Evolutionary conservation across 75 land plant genomes (phyloP).

Genomic region (Larix kaempferi): DNA sequence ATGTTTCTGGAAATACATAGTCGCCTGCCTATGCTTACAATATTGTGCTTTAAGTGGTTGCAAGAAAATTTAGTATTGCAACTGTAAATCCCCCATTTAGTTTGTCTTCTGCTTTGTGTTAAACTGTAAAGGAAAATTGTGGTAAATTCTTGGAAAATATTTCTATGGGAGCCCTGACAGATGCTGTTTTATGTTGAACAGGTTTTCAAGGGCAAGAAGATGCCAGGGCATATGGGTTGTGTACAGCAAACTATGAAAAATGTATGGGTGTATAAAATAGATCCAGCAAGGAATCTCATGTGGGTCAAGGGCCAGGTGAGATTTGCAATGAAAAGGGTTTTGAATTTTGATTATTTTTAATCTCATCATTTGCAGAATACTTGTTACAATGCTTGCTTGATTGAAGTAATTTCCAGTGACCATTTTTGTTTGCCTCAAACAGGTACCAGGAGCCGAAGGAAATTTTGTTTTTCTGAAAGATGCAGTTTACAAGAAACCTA

Average conservation of each 20-base stretch:
- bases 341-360: not conserved
- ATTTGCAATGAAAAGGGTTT: not conserved
- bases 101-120: too few species aligned
- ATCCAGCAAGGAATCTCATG: constrained; percentile 87
- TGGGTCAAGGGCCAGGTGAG: constrained; percentile 98
- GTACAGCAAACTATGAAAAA: constrained; percentile 79
- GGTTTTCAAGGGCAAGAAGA: constrained; percentile 97
- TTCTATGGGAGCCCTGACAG: not conserved
- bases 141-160: not conserved
- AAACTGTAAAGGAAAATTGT: not conserved
- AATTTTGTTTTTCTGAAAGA: constrained; percentile 88
- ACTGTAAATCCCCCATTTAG: too few species aligned
- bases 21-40: too few species aligned
- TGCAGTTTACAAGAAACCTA: constrained; percentile 79
- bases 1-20: too few species aligned
- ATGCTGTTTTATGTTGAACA: constrained; percentile 20
- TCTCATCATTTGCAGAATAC: constrained; percentile 5
- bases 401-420: not conserved
- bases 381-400: not conserved
- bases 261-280: constrained; percentile 98
- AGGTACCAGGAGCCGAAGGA: constrained; percentile 96
- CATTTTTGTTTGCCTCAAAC: constrained; percentile 1
- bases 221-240: constrained; percentile 97
- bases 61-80: too few species aligned
- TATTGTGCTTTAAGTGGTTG: too few species aligned